Evolutionary conservation across 2,329 filamentous ascomycete species (phyloP).

Genomic region (Diplodia intermedia): DNA sequence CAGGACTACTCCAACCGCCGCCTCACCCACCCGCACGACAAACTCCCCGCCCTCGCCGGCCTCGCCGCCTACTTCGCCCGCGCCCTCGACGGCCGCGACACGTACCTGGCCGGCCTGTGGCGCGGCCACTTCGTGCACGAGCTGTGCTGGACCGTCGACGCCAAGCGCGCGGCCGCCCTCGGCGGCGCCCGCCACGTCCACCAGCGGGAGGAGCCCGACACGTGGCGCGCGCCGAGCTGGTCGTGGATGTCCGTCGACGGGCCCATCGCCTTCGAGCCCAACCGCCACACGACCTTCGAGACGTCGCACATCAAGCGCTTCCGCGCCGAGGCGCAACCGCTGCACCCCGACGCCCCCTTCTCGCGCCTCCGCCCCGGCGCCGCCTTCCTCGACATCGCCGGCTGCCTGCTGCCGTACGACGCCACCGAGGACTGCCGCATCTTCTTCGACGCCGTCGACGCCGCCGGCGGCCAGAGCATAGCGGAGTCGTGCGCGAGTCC

Average conservation of each 20-base stretch:
- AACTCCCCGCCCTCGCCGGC: conserved; percentile 34
- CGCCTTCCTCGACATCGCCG: conserved; percentile 5
- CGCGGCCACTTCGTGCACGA: conserved; percentile 21
- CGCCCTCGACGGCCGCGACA: conserved; percentile 4
- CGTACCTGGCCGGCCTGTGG: conserved; percentile 32
- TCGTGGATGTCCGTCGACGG: conserved; percentile 30
- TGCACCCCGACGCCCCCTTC: not conserved
- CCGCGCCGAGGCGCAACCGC: conserved; percentile 7
- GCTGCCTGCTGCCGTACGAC: conserved; percentile 16
- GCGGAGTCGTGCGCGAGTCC: not conserved
- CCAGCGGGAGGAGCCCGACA: too few relatives aligned
- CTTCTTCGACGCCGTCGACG: conserved; percentile 5
- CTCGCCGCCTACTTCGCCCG: conserved; percentile 28
- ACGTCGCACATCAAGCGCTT: conserved; percentile 5
- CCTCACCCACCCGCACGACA: conserved; percentile 31
- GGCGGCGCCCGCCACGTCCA: not conserved
- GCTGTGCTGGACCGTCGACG: conserved; percentile 30
- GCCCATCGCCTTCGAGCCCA: conserved; percentile 20
- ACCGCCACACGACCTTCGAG: conserved; percentile 25
- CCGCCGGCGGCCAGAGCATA: not conserved
- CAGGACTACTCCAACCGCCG: conserved; percentile 28
- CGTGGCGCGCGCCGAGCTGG: conserved; percentile 7
- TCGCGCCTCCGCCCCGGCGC: conserved; percentile 4
- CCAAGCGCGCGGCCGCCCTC: conserved; percentile 4
- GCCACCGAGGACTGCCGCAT: conserved; percentile 18